Base-by-base conservation (phyloP, 345 rosid genomes). In the Camelina neglecta region DNA sequence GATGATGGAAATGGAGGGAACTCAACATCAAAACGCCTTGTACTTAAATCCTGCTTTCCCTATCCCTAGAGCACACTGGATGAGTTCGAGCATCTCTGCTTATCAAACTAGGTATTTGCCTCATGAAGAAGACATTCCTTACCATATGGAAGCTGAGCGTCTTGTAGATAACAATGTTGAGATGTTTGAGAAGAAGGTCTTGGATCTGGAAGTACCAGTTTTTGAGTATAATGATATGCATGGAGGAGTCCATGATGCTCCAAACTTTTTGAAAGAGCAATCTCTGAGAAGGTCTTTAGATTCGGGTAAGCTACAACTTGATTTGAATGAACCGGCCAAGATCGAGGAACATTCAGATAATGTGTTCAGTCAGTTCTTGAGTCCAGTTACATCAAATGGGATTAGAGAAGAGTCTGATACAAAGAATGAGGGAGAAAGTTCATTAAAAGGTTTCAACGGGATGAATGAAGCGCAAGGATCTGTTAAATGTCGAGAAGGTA, bases 161-260 rank as follows among this genome's bases (percentile, higher is more conserved):
- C 49, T 45, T 45, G 72, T 33, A 69, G 79, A 53, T 16, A 65
- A 48, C 21, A 48, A 75, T 47, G 77, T 73, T 76, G 65, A 74
- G 51, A 86, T 60, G 77, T 61, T 75, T 69, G 84, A 85, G 24
- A 82, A 79, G 76, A 77, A 68, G 81, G 75, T 83, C 68, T 78
- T 86, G 85, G 88, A 88, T 84, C 83, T 86, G 49, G 88, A 86
- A 67, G 75, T 72, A 72, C 85, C 86, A 15, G 90, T 78, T 81
- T 60, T 75, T 4, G 83, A 75, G 67, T 82, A 58, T 76, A 55
- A 75, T 41, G 85, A 75, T 67, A 64, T 48, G 56, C 72, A 42
- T 72, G 69, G 76, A 69, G 59, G 38, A 47, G 79, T 54, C n/a
- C 13, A 66, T 62, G 64, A 18, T 47, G 69, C 38, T 71, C 31